A percentile compares a stretch with the other conserved stretches of the same genome.
phyloP scores from a whole-genome alignment of 2,329 filamentous ascomycete species.

The Clonostachys byssicola region DNA sequence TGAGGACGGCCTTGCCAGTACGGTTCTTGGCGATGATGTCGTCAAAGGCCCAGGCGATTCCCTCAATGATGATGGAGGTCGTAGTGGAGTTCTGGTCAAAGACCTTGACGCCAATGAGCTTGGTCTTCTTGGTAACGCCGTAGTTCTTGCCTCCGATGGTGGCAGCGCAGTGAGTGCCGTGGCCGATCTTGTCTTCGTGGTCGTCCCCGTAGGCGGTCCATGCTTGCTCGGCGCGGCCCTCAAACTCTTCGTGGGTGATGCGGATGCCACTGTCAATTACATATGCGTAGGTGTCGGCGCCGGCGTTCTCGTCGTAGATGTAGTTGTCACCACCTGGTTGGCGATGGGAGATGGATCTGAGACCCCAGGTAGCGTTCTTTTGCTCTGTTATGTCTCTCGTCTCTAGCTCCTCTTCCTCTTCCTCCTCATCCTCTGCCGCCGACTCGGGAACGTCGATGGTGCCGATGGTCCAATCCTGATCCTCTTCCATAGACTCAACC shows the following conservation, averaged over 20 bases:
- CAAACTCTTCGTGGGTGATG: constrained; percentile 47
- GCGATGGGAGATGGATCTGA: constrained; percentile 23
- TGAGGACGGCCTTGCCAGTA: constrained; percentile 37
- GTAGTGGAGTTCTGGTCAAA: constrained; percentile 21
- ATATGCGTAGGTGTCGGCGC: constrained; percentile 50
- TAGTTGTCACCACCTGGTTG: constrained; percentile 25
- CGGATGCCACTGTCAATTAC: constrained; percentile 61
- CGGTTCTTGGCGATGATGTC: constrained; percentile 36
- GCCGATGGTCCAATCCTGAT: constrained; percentile 18
- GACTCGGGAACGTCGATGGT: constrained; percentile 9
- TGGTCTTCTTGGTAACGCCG: constrained; percentile 37
- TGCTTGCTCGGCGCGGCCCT: constrained; percentile 38
- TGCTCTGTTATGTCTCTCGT: constrained; percentile 21
- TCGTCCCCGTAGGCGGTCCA: constrained; percentile 16
- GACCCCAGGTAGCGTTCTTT: constrained; percentile 20
- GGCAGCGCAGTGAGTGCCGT: constrained; percentile 36
- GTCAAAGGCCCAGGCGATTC: constrained; percentile 35
- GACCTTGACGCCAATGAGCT: constrained; percentile 40
- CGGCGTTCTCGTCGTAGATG: constrained; percentile 44
- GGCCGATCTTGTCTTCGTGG: constrained; percentile 25
- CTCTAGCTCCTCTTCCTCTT: constrained; percentile 5
- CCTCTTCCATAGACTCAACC: constrained; percentile 21
- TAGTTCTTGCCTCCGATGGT: constrained; percentile 26
- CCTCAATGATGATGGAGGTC: constrained; percentile 22
- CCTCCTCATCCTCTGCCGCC: neutral